Evolutionary conservation across 2,329 filamentous ascomycete genomes (phyloP).

Genomic region (Fusarium compactum): DNA sequence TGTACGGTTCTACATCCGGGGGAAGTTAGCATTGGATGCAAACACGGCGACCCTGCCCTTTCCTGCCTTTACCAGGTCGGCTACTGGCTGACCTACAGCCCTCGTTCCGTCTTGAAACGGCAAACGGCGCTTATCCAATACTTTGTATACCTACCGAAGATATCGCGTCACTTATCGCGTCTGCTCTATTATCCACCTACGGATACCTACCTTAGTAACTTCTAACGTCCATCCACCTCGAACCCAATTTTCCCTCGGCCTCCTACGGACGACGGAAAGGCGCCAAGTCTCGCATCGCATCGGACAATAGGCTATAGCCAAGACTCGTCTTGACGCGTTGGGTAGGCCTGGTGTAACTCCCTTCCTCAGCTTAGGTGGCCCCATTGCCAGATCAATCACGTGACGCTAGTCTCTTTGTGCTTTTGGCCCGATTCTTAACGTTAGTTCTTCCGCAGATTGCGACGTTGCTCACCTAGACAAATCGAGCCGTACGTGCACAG

Average conservation of each 20-base stretch:
- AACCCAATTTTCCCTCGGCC: not conserved
- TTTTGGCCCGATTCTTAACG: conserved; percentile 43
- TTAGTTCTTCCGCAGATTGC: conserved; percentile 42
- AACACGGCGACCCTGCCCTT: conserved; percentile 5
- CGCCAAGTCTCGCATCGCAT: conserved; percentile 10
- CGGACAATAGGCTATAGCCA: not conserved
- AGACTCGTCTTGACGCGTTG: conserved; percentile 23
- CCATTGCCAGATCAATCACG: conserved; percentile 32
- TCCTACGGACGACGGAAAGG: not conserved
- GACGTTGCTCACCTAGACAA: conserved; percentile 45
- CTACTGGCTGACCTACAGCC: not conserved
- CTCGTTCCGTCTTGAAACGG: conserved; percentile 12
- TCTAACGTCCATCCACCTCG: not conserved
- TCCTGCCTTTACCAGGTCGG: not conserved
- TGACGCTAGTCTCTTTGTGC: conserved; percentile 36
- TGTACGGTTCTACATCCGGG: conserved; percentile 11
- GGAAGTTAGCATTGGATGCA: conserved; percentile 17
- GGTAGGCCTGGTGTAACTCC: conserved; percentile 10
- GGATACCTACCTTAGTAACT: not conserved
- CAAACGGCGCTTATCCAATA: not conserved
- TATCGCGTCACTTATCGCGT: not conserved
- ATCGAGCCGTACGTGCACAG: conserved; percentile 46
- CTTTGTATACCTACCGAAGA: not conserved
- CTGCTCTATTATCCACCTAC: not conserved
- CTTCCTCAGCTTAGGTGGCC: conserved; percentile 38